A percentile compares a stretch with the other conserved stretches of the same genome.
phyloP scores from a whole-genome alignment of 1,139 yeast species.

The Hyphopichia wangnamkhiaoensis region DNA sequence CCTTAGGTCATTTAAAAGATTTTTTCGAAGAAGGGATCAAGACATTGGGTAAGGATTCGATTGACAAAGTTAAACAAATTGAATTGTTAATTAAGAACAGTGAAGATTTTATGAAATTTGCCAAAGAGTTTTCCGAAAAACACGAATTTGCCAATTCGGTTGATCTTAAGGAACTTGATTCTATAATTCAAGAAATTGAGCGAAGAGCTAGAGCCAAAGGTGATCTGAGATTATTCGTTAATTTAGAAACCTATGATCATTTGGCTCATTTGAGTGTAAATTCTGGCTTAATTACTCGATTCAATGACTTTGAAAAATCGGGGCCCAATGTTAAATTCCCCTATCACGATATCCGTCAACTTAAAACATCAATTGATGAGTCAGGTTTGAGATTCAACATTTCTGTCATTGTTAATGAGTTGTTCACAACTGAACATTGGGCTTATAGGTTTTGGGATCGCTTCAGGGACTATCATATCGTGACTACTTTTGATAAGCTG shows the following conservation, averaged over 20 bases:
- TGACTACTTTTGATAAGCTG: slow-evolving; percentile 36
- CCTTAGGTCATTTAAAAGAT: slow-evolving; percentile 34
- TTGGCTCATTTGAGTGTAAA: slow-evolving; percentile 30
- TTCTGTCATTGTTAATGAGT: slow-evolving; percentile 18
- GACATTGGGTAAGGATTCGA: slow-evolving; percentile 31
- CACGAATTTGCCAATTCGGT: slow-evolving; percentile 24
- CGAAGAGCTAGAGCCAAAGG: slow-evolving; percentile 14
- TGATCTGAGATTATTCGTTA: slow-evolving; percentile 22
- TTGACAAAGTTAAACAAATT: slow-evolving; percentile 21
- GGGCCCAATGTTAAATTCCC: slow-evolving; percentile 10
- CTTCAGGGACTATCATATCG: slow-evolving; percentile 31
- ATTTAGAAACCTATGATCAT: slow-evolving; percentile 25
- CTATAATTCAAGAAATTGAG: slow-evolving; percentile 25
- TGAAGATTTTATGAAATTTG: slow-evolving; percentile 27
- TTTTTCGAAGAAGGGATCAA: slow-evolving; percentile 45
- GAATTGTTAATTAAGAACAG: slow-evolving; percentile 31
- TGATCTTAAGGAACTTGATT: slow-evolving; percentile 22
- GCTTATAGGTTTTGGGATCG: slow-evolving; percentile 24
- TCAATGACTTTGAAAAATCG: slow-evolving; percentile 14
- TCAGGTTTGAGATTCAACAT: slow-evolving; percentile 27
- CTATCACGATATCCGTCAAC: slow-evolving; percentile 26
- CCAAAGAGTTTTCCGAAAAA: slow-evolving; percentile 25
- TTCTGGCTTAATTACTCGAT: slow-evolving; percentile 21
- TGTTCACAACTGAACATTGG: slow-evolving; percentile 45
- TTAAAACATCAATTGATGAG: slow-evolving; percentile 23